phyloP scores from a whole-genome alignment of 805 yeast genomes.

The Metschnikowia cerradonensis region DNA sequence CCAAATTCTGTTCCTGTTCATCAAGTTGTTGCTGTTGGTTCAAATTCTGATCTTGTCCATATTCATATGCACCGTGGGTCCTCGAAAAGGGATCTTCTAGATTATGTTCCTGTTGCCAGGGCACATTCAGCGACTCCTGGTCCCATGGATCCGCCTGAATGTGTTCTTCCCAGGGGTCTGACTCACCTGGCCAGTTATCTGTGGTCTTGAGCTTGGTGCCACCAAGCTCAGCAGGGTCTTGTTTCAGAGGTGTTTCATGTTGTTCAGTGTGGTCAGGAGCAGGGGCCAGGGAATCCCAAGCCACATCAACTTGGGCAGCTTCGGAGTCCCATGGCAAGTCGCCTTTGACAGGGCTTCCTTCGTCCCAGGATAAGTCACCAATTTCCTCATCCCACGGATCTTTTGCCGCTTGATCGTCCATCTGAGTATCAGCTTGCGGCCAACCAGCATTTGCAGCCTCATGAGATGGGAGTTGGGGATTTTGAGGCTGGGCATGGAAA shows the following conservation, averaged over 20 bases:
- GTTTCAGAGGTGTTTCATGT: not conserved
- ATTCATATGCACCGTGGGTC: not conserved
- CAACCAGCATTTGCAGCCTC: not conserved
- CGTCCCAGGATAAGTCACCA: conserved; percentile 17
- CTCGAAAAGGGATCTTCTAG: not conserved
- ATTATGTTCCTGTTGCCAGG: conserved; percentile 10
- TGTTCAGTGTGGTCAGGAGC: not conserved
- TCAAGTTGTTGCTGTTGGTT: not conserved
- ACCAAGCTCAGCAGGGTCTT: not conserved
- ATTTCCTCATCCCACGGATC: conserved; percentile 19
- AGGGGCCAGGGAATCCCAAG: not conserved
- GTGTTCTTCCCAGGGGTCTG: not conserved
- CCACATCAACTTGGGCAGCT: not conserved
- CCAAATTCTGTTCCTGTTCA: not conserved
- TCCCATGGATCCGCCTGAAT: not conserved
- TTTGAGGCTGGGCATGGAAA: not conserved
- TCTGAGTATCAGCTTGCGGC: not conserved
- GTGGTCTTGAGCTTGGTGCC: not conserved
- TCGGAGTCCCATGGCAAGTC: conserved; percentile 2
- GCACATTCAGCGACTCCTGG: conserved; percentile 7
- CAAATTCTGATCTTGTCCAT: not conserved
- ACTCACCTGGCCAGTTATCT: not conserved
- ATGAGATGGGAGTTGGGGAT: too few relatives aligned
- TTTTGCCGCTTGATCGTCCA: not conserved
- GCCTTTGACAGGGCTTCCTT: conserved; percentile 7